phyloP scores from a whole-genome alignment of 1,284 basidiomycete genomes.

The Coniferiporia sulphurascens region DNA sequence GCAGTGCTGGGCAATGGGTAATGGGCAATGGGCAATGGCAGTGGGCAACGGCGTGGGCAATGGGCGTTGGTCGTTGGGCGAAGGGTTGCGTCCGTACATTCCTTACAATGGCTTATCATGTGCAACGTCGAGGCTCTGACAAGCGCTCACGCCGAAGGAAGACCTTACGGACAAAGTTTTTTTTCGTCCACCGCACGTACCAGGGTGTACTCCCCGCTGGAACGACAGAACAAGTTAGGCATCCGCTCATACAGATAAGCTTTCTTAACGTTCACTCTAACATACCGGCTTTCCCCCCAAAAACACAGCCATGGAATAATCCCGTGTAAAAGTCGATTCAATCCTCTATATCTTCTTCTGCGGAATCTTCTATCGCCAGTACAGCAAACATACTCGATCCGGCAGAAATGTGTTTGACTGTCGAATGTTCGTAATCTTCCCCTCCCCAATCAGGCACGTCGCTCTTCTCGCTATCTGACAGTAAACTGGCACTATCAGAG shows the following conservation, averaged over 20 bases:
- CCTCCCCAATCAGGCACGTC: conserved; percentile 25
- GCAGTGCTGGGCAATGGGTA: too few relatives aligned
- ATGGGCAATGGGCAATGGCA: not conserved
- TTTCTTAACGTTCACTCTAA: too few relatives aligned
- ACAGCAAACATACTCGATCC: conserved; percentile 11
- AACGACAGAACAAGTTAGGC: too few relatives aligned
- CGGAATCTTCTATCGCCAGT: conserved; percentile 3
- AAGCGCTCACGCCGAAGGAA: too few relatives aligned
- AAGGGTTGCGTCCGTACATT: conserved; percentile 1
- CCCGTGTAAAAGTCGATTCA: too few relatives aligned
- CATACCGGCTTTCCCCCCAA: too few relatives aligned
- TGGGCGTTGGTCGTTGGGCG: not conserved
- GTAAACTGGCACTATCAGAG: conserved; percentile 7
- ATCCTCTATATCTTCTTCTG: not conserved
- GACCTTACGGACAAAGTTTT: too few relatives aligned
- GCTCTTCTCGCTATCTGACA: not conserved
- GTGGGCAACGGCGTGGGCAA: not conserved
- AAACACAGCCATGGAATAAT: too few relatives aligned
- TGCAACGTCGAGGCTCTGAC: not conserved
- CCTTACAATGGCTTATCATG: not conserved
- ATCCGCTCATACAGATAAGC: too few relatives aligned
- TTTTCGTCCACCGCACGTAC: too few relatives aligned
- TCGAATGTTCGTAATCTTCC: conserved; percentile 28
- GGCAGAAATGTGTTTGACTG: not conserved
- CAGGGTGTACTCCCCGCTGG: too few relatives aligned